Base-by-base conservation (phyloP, 2,329 filamentous ascomycete species). In the Sphaerulina vaccinii region DNA sequence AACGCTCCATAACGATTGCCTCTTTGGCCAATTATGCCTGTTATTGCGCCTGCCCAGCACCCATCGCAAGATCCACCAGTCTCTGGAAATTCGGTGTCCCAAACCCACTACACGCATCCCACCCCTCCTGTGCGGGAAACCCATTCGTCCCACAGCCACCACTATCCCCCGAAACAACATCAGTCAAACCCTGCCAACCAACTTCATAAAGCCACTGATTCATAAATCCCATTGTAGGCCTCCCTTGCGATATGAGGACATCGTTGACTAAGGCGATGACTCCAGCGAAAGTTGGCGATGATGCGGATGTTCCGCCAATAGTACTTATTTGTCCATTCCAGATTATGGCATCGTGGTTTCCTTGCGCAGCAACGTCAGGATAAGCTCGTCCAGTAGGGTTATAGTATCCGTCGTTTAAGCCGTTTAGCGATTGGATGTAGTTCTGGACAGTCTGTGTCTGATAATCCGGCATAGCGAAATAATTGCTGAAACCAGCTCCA, bases 181-280 rank as follows among this genome's bases (percentile, higher is more conserved):
- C 80, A 0, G 70, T 80, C 16, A 82, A 70, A 0, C 71, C 77
- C 57, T 71, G 65, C 52, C 72, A 73, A 2, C 73, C 76, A 40
- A 65, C 64, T 6, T 68, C 69, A 62, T 84, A 84, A 2, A 84
- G 60, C 78, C 79, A 82, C 0, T 80, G 81, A 59, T 84, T 84
- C 39, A 84, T 53, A 69, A 81, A 84, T 0, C 82, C 82, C 39
- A 84, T 67, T 0, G 72, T 63, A 0, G 75, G 65, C 63, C 79
- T 75, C 4, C 78, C 77, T 2, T 66, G 68, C 0, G 74, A 69
- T 23, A 85, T 64, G 23, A 81, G 71, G 1, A 79, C 81, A 61
- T 86, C 83, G 59, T 87, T 87, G 52, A 87, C 70, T 5, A 87
- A 73, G 1, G 79, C 72, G 38, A 87, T 71, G 42, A 87, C 72